These are phyloP conservation scores for Hapsidospora chrysogenum DNA, from an alignment of 495 filamentous ascomycete species.

Conservation along the genomic window DNA sequence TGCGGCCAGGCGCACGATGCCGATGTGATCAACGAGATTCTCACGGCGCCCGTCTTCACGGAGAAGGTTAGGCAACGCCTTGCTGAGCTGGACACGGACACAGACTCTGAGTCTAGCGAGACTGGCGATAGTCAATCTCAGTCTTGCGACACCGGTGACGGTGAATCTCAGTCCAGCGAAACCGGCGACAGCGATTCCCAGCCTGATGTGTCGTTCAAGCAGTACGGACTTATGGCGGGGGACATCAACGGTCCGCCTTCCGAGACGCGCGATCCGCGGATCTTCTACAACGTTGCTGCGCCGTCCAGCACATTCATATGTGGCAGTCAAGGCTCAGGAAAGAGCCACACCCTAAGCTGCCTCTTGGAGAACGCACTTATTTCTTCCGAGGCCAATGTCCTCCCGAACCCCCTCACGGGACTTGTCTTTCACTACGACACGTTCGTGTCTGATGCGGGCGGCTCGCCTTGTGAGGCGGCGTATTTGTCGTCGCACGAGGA, in stretches of 20 bases:
- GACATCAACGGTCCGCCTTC: slow-evolving; percentile 5
- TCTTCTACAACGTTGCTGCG: slow-evolving; percentile 49
- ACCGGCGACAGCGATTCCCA: too few species aligned
- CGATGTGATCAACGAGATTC: neutral
- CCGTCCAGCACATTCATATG: slow-evolving; percentile 63
- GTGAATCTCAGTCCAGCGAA: too few species aligned
- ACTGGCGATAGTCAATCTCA: too few species aligned
- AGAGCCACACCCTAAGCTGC: slow-evolving; percentile 56
- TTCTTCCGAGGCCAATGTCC: slow-evolving; percentile 14
- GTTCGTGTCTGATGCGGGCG: slow-evolving; percentile 34
- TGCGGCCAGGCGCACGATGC: neutral
- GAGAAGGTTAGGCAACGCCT: neutral
- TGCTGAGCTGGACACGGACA: neutral
- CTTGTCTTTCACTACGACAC: slow-evolving; percentile 57
- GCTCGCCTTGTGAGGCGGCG: slow-evolving; percentile 49
- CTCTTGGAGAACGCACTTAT: slow-evolving; percentile 50
- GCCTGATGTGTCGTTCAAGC: too few species aligned
- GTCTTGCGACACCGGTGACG: too few species aligned
- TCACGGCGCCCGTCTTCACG: neutral
- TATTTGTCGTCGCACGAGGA: slow-evolving; percentile 37
- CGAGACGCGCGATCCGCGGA: slow-evolving; percentile 22
- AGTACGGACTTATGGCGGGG: slow-evolving; percentile 26
- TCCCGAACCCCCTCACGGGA: slow-evolving; percentile 38
- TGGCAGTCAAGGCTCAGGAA: slow-evolving; percentile 60
- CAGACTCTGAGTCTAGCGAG: too few species aligned